Conservation (phyloP, 495 filamentous ascomycete species). For the Ramalina intermedia region DNA sequence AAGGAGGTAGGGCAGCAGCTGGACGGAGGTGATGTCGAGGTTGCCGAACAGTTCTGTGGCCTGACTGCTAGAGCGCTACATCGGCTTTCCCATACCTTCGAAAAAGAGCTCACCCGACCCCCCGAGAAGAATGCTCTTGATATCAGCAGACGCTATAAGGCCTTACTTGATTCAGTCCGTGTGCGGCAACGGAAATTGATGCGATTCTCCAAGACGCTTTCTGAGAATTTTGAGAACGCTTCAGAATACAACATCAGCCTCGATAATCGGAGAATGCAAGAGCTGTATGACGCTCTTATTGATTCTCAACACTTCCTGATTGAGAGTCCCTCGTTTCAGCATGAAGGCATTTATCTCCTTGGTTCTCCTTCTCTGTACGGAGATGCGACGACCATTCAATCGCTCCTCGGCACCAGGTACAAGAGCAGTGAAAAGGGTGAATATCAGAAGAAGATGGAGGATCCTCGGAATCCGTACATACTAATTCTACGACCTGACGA, state of each 20-base stretch:
- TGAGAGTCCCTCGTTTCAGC: slow-evolving; percentile 46
- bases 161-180: slow-evolving; percentile 84
- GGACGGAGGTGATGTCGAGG: slow-evolving; percentile 85
- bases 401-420: slow-evolving; percentile 76
- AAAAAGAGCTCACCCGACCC: slow-evolving; percentile 70
- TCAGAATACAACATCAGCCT: slow-evolving; percentile 82
- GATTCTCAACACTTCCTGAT: slow-evolving; percentile 74
- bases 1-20: slow-evolving; percentile 82
- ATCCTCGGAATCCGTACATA: slow-evolving; percentile 62
- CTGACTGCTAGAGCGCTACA: slow-evolving; percentile 83
- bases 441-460: slow-evolving; percentile 32
- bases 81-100: slow-evolving; percentile 77
- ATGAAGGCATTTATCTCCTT: slow-evolving; percentile 67
- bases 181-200: slow-evolving; percentile 83
- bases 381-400: slow-evolving; percentile 63
- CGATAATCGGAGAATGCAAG: slow-evolving; percentile 44
- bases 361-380: slow-evolving; percentile 66
- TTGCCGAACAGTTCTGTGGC: slow-evolving; percentile 95
- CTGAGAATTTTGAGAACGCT: slow-evolving; percentile 87
- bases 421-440: slow-evolving; percentile 47
- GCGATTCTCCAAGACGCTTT: slow-evolving; percentile 73
- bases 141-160: slow-evolving; percentile 94
- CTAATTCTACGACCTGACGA: slow-evolving; percentile 73
- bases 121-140: slow-evolving; percentile 71
- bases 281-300: slow-evolving; percentile 69